Evolutionary conservation across 371 early-diverging fungal genomes (phyloP).

Genomic region (Parasitella parasitica): DNA sequence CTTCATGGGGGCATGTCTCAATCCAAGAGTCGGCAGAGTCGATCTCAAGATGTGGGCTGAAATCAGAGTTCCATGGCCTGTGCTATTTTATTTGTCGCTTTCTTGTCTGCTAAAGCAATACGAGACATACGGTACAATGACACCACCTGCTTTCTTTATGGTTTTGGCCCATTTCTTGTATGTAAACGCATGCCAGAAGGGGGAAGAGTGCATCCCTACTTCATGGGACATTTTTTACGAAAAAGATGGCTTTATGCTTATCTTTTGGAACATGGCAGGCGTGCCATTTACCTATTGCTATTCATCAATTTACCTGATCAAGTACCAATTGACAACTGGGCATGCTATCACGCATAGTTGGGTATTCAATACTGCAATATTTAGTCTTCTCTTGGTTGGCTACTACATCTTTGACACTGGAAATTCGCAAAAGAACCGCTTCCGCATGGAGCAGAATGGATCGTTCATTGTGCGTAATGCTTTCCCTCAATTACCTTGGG

Average conservation of each 20-base stretch:
- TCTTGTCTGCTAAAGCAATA: conserved; percentile 74
- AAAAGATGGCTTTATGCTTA: conserved; percentile 62
- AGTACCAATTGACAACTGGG: conserved; percentile 43
- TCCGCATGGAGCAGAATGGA: conserved; percentile 73
- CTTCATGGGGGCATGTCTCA: conserved; percentile 72
- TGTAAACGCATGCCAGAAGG: conserved; percentile 76
- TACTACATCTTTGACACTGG: conserved; percentile 63
- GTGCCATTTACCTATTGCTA: conserved; percentile 66
- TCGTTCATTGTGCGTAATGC: conserved; percentile 56
- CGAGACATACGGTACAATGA: conserved; percentile 56
- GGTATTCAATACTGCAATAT: conserved; percentile 29
- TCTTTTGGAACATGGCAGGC: conserved; percentile 65
- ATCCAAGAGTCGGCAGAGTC: conserved; percentile 73
- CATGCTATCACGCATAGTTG: conserved; percentile 39
- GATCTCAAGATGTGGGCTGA: conserved; percentile 90
- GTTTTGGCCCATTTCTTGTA: conserved; percentile 76
- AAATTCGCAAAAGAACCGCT: conserved; percentile 86
- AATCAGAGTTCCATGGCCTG: conserved; percentile 75
- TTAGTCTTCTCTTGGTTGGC: conserved; percentile 16
- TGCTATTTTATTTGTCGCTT: conserved; percentile 65
- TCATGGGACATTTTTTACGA: conserved; percentile 72
- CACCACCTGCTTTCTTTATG: conserved; percentile 70
- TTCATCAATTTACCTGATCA: conserved; percentile 54
- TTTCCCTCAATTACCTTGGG: conserved; percentile 67
- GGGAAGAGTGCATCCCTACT: conserved; percentile 77